phyloP scores from a whole-genome alignment of 345 rosid species.

The Lenwebbia sp. region DNA sequence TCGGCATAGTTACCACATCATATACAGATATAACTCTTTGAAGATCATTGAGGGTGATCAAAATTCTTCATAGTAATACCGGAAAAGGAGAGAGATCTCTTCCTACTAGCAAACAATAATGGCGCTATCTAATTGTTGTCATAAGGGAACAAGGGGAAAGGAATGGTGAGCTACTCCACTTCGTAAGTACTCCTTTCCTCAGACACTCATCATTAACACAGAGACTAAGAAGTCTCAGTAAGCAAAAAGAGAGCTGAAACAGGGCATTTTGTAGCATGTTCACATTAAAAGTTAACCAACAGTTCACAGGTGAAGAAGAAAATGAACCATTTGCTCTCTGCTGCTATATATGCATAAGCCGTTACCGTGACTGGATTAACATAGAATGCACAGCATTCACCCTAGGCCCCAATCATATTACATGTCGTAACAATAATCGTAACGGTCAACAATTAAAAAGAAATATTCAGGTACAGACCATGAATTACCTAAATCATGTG shows the following conservation, averaged over 20 bases:
- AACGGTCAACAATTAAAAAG: neutral
- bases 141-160: neutral
- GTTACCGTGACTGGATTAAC: neutral
- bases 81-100: neutral
- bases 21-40: neutral
- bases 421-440: neutral
- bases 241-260: neutral
- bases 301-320: neutral
- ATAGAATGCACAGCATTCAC: neutral
- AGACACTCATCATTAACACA: neutral
- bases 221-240: neutral
- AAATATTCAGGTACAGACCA: neutral
- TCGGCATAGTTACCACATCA: neutral
- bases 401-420: neutral
- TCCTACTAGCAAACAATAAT: neutral
- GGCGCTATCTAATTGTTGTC: neutral
- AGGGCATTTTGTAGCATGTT: neutral
- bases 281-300: neutral
- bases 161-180: neutral
- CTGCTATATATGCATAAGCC: neutral
- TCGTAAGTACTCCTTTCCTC: neutral
- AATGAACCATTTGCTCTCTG: neutral
- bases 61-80: neutral
- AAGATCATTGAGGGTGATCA: neutral
- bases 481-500: neutral